Evolutionary conservation across 1,284 basidiomycete genomes (phyloP).

Genomic region (Ceratobasidium sp.): DNA sequence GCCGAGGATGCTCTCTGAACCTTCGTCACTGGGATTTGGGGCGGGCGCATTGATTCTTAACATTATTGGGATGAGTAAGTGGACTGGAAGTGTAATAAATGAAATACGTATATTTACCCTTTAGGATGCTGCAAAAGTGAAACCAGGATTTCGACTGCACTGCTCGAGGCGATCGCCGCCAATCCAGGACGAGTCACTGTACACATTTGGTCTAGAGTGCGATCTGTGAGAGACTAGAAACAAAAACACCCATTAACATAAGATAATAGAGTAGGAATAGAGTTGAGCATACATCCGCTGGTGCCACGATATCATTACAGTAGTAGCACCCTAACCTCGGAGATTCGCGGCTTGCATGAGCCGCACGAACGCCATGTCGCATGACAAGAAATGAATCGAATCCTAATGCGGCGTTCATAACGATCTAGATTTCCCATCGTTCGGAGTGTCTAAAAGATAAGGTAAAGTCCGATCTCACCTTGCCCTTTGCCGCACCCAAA

Average conservation of each 20-base stretch:
- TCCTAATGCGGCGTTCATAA: conserved; percentile 94
- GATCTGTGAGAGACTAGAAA: conserved; percentile 85
- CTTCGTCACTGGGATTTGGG: conserved; percentile 60
- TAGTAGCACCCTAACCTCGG: conserved; percentile 89
- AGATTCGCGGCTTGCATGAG: conserved; percentile 52
- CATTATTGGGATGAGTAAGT: not conserved
- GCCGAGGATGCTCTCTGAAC: conserved; percentile 72
- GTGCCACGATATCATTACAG: conserved; percentile 98
- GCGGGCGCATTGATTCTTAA: conserved; percentile 72
- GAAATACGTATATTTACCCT: conserved; percentile 64
- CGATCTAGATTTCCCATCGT: conserved; percentile 64
- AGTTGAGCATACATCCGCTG: conserved; percentile 77
- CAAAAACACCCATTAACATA: not conserved
- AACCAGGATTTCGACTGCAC: conserved; percentile 91
- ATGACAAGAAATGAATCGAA: conserved; percentile 98
- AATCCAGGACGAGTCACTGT: conserved; percentile 97
- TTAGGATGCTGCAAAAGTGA: conserved; percentile 90
- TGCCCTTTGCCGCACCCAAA: conserved; percentile 81
- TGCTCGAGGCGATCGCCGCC: conserved; percentile 90
- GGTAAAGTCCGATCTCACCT: conserved; percentile 64
- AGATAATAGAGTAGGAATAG: not conserved
- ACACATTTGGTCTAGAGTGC: conserved; percentile 99
- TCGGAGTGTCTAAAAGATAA: not conserved
- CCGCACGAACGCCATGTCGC: conserved; percentile 84
- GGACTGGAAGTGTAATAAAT: not conserved